A percentile compares a stretch with the other conserved stretches of the same genome.
Evolutionary conservation across 768 basidiomycete genomes (phyloP).

Genomic region (Saitozyma sp.): DNA sequence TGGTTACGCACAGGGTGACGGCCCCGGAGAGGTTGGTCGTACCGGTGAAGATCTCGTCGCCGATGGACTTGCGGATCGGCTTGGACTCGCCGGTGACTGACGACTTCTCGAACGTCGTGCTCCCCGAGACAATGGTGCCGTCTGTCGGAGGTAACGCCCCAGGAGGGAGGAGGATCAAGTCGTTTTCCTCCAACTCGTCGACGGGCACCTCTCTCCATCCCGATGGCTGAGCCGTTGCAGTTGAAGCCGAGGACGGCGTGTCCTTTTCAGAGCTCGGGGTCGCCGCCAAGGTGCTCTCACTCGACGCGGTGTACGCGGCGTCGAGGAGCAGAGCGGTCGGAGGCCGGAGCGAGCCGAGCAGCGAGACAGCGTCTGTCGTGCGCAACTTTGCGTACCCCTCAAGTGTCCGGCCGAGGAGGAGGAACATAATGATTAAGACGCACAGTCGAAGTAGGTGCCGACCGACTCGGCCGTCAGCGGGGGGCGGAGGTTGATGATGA

Average conservation of each 20-base stretch:
- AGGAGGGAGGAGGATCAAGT: constrained; percentile 69
- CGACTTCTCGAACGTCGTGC: constrained; percentile 72
- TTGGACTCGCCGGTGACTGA: constrained; percentile 78
- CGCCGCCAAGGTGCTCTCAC: neutral
- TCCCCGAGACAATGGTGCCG: constrained; percentile 62
- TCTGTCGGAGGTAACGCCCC: constrained; percentile 78
- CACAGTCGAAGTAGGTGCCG: constrained; percentile 74
- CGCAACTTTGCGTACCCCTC: constrained; percentile 53
- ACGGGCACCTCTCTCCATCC: constrained; percentile 47
- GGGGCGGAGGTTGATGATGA: constrained; percentile 60
- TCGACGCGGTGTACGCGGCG: neutral
- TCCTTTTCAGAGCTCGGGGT: neutral
- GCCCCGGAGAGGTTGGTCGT: constrained; percentile 67
- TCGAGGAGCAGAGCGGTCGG: constrained; percentile 62
- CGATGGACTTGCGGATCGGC: constrained; percentile 62
- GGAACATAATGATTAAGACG: constrained; percentile 76
- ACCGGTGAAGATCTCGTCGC: constrained; percentile 72
- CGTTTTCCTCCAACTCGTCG: constrained; percentile 76
- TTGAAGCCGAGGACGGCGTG: neutral
- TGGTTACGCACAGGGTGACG: constrained; percentile 65
- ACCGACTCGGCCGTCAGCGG: constrained; percentile 54
- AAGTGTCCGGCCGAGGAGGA: constrained; percentile 63
- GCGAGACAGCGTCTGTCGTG: constrained; percentile 72
- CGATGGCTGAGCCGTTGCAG: no score
- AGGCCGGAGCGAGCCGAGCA: constrained; percentile 66